Evolutionary conservation across 139 green algal species (phyloP), one percentile per base, ranked within the genome.

Genomic region (Deuterostichococcus epilithicus): DNA sequence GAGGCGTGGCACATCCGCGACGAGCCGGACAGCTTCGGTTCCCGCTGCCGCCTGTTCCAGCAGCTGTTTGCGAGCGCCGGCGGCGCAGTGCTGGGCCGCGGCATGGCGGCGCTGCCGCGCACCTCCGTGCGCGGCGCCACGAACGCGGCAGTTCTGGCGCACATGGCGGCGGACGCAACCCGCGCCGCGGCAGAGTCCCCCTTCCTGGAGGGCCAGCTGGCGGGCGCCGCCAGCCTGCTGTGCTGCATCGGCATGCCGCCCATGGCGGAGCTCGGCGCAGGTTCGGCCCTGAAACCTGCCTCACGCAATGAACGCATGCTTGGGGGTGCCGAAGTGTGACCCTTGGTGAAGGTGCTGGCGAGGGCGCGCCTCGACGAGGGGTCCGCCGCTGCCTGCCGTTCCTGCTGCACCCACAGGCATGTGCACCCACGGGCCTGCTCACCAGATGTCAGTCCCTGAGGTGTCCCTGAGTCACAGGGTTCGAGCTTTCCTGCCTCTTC

Each of bases 1-100:
- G 86, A 94, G 78, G 82, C 90, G 75, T 96, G 91, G 91, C 88
- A 96, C 42, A 88, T 90, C 1, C 80, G 89, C 3, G 88, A 94
- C 68, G 76, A 94, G 80, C 81, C 86, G 3, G 52, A 63, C 52
- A 28, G 52, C 52, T 63, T 63, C 28, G 18, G 13, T 20, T n/a
- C 52, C 13, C 52, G 52, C 18, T 63, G 52, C 52, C 20, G 52
- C 52, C 52, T 63, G 13, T 63, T 63, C 52, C 67, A 81, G 76
- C 70, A 83, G 63, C 77, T 81, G 26, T 52, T 45, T 67, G 32
- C 77, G 68, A 58, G 68, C 22, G 70, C 84, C 18, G 89, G 82
- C 23, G 81, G 76, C 15, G 83, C 79, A 0, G 83, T 85, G 33
- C 80, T 95, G 32, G 91, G 91, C 0, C 80, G 91, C 1, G 91